These are phyloP conservation scores for Fragaria iinumae DNA, from an alignment of 306 rosid species.

Conservation along the genomic window DNA sequence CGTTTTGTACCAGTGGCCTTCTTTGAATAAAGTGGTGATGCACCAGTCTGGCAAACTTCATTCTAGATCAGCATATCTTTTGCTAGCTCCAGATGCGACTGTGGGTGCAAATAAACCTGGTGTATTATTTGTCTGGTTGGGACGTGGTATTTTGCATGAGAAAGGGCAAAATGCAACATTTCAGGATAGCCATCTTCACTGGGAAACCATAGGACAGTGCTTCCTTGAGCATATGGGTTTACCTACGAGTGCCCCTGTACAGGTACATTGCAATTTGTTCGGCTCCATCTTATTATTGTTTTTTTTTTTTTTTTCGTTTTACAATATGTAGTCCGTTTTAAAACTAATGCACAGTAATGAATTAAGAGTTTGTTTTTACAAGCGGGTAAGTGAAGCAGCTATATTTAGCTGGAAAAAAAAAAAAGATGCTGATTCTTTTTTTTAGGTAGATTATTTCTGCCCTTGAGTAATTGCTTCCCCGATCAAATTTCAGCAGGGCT, in stretches of 20 bases:
- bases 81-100: conserved; percentile 28
- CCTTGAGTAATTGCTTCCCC: background rate
- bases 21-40: conserved; percentile 28
- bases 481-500: background rate
- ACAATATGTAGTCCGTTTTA: background rate
- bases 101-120: conserved; percentile 13
- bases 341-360: background rate
- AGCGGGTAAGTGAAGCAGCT: background rate
- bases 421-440: background rate
- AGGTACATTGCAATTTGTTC: conserved; percentile 28
- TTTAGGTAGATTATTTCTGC: background rate
- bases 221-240: conserved; percentile 33
- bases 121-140: conserved; percentile 42
- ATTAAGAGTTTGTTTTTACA: background rate
- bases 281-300: background rate
- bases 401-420: background rate
- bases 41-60: conserved; percentile 24
- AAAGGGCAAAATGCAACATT: conserved; percentile 7
- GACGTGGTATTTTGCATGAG: conserved; percentile 25
- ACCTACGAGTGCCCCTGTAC: conserved; percentile 34
- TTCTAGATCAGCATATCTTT: conserved; percentile 36
- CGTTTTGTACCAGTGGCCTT: conserved; percentile 47
- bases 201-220: conserved; percentile 32
- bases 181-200: conserved; percentile 20
- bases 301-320: background rate